A percentile compares a stretch with the other conserved stretches of the same genome.
Conservation (phyloP, 805 yeast genomes). For the Candida khao-thaluensis region DNA sequence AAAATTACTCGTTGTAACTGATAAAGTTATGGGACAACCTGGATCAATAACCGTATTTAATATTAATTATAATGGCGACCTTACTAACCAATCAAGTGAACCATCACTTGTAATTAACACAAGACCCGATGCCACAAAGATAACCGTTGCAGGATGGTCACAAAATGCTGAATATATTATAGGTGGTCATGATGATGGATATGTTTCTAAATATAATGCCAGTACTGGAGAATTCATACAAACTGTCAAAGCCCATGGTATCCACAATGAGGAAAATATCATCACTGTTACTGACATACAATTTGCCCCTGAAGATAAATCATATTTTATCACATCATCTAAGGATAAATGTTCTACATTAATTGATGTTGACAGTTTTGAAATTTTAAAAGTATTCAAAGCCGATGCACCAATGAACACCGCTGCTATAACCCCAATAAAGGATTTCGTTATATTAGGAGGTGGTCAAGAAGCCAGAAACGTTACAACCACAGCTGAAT, state of each 20-base stretch:
- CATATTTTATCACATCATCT: conserved; percentile 90
- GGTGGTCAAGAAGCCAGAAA: conserved; percentile 99
- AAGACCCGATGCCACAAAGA: conserved; percentile 56
- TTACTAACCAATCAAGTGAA: conserved; percentile 41
- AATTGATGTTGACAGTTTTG: conserved; percentile 73
- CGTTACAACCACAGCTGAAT: conserved; percentile 93
- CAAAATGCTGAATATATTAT: conserved; percentile 70
- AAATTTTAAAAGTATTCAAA: conserved; percentile 67
- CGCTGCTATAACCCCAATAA: conserved; percentile 90
- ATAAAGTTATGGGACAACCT: conserved; percentile 85
- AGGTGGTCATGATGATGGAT: conserved; percentile 88
- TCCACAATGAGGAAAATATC: conserved; percentile 46
- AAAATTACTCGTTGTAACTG: conserved; percentile 73
- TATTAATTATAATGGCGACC: conserved; percentile 38
- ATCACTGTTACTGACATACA: conserved; percentile 78
- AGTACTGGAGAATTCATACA: conserved; percentile 67
- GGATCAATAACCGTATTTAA: conserved; percentile 75
- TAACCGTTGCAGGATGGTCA: conserved; percentile 85
- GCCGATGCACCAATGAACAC: conserved; percentile 95
- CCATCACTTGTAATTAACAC: conserved; percentile 64
- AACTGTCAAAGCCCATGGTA: conserved; percentile 68
- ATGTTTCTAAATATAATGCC: conserved; percentile 75
- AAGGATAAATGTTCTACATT: conserved; percentile 85
- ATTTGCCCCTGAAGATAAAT: conserved; percentile 72
- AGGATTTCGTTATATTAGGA: conserved; percentile 89